These are phyloP conservation scores for Aspergillus melleus DNA, from an alignment of 2,329 filamentous ascomycete genomes.

Conservation along the genomic window DNA sequence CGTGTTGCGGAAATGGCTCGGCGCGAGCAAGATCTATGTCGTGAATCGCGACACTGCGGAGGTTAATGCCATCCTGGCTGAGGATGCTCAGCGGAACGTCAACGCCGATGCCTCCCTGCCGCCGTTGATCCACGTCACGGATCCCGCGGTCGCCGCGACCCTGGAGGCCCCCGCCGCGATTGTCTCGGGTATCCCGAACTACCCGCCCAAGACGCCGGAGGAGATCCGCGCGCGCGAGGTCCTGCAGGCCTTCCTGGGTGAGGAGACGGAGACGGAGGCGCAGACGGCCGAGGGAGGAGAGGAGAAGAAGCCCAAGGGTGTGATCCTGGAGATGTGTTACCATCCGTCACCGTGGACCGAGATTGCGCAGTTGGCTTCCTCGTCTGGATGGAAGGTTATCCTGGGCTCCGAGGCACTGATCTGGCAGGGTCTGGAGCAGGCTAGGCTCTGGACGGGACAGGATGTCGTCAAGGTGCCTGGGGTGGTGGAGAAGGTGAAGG, in stretches of 20 bases:
- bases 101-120: slow-evolving; percentile 33
- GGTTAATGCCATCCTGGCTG: slow-evolving; percentile 65
- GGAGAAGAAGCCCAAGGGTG: slow-evolving; percentile 55
- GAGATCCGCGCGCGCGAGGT: slow-evolving; percentile 63
- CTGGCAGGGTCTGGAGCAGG: slow-evolving; percentile 73
- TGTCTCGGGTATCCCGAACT: slow-evolving; percentile 74
- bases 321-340: slow-evolving; percentile 81
- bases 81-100: slow-evolving; percentile 60
- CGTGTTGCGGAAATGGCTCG: slow-evolving; percentile 68
- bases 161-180: slow-evolving; percentile 65
- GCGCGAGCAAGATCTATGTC: slow-evolving; percentile 69
- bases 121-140: slow-evolving; percentile 60
- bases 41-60: slow-evolving; percentile 72
- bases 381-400: slow-evolving; percentile 70
- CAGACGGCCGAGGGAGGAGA: slow-evolving; percentile 6
- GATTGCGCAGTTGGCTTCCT: slow-evolving; percentile 61
- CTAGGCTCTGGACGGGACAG: slow-evolving; percentile 63
- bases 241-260: slow-evolving; percentile 38
- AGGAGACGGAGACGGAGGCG: slow-evolving; percentile 7
- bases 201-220: slow-evolving; percentile 63
- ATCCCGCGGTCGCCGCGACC: slow-evolving; percentile 58
- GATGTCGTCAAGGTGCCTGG: slow-evolving; percentile 57
- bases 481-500: slow-evolving; percentile 57
- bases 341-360: slow-evolving; percentile 70
- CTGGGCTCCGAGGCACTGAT: slow-evolving; percentile 75